Conservation (phyloP, 1,139 yeast species). For the Yamadazyma membranifaciens region DNA sequence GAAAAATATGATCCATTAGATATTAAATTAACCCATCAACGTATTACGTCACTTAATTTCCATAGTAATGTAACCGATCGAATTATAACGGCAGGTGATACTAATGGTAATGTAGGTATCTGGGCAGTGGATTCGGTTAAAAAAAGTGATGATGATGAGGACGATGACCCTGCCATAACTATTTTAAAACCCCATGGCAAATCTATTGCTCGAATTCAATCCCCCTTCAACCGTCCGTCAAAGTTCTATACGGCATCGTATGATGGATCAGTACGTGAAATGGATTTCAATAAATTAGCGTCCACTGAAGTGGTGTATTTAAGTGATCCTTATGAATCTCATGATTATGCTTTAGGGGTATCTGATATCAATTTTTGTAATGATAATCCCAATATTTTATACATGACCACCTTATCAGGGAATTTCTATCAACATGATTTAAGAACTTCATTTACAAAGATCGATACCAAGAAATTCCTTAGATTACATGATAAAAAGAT, state of each 20-base stretch:
- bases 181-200: conserved; percentile 75
- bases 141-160: conserved; percentile 29
- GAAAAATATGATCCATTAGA: conserved; percentile 66
- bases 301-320: conserved; percentile 58
- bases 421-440: conserved; percentile 70
- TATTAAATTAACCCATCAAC: conserved; percentile 65
- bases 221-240: conserved; percentile 49
- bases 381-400: conserved; percentile 52
- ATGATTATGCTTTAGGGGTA: conserved; percentile 46
- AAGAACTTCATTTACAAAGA: conserved; percentile 42
- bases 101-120: conserved; percentile 78
- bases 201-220: conserved; percentile 61
- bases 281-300: conserved; percentile 62
- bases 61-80: conserved; percentile 70
- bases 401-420: conserved; percentile 77
- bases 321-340: conserved; percentile 46
- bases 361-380: conserved; percentile 57
- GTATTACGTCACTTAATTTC: conserved; percentile 71
- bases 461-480: conserved; percentile 33
- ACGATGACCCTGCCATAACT: conserved; percentile 53
- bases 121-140: conserved; percentile 66
- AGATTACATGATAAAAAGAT: conserved; percentile 86
- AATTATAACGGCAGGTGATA: conserved; percentile 82
- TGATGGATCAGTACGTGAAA: conserved; percentile 77
- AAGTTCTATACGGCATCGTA: conserved; percentile 72